phyloP scores from a whole-genome alignment of 805 yeast genomes.

The Candida jianshihensis region DNA sequence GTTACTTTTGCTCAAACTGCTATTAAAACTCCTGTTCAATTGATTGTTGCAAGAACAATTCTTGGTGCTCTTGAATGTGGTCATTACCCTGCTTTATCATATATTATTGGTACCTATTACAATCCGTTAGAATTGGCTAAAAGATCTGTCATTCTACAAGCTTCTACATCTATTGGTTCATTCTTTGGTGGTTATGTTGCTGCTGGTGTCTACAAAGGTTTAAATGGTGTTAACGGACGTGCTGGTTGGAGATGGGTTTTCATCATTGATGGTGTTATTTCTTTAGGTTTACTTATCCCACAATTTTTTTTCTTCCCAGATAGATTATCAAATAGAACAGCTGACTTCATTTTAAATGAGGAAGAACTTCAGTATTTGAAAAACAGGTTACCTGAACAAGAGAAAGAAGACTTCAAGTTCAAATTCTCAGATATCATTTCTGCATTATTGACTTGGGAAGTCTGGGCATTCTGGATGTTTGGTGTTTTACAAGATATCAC shows the following conservation, averaged over 20 bases:
- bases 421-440: constrained; percentile 1
- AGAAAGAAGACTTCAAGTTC: constrained; percentile 1
- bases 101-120: constrained; percentile 42
- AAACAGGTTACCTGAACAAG: constrained; percentile 5
- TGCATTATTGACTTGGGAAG: constrained; percentile 4
- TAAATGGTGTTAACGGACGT: constrained; percentile 36
- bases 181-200: constrained; percentile 31
- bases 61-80: constrained; percentile 52
- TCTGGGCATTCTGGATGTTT: constrained; percentile 2
- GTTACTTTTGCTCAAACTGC: constrained; percentile 41
- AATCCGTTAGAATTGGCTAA: constrained; percentile 39
- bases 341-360: constrained; percentile 21
- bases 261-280: constrained; percentile 40
- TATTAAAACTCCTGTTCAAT: constrained; percentile 31
- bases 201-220: constrained; percentile 6
- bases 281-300: constrained; percentile 4
- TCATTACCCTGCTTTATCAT: constrained; percentile 42
- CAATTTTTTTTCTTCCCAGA: not conserved
- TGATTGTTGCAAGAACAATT: constrained; percentile 45
- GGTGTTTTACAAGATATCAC: constrained; percentile 2
- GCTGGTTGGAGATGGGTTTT: constrained; percentile 63
- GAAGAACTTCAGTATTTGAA: constrained; percentile 2
- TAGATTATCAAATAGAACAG: constrained; percentile 22
- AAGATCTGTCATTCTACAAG: constrained; percentile 42
- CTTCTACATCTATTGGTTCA: constrained; percentile 46